Evolutionary conservation across 75 land plant genomes (phyloP), one percentile per base, ranked within the genome.

Genomic region (Pinus albicaulis): DNA sequence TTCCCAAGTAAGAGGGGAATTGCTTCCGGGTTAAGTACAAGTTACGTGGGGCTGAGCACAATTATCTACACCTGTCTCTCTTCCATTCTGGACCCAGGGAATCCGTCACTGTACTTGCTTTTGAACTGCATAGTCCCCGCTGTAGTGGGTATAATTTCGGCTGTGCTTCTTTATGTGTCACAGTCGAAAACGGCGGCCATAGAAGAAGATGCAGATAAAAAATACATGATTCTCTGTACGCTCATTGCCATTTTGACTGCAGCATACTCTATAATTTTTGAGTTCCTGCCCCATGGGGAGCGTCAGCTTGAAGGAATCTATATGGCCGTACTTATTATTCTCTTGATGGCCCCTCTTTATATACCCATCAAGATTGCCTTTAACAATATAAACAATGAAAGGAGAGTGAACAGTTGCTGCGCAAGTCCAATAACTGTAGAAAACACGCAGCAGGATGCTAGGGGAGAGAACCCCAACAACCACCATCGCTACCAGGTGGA

Each of bases 31-130:
- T 82, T 89, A 59, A 78, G 74, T 56, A 65, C 82, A 58, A 76
- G 89, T 63, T 89, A 80, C 82, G 86, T 86, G 55, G 92, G 91
- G 25, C 76, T 91, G 15, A 86, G 83, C 74, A 82, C 93, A 2
- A 84, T 91, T 16, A 44, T 91, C 0, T 91, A 81, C 84, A 80
- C 82, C 24, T 80, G 86, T 14, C 91, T 65, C 59, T 91, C 56
- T 57, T 8, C 73, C 23, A 2, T 28, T 10, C n/a, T 55, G 66
- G 61, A 57, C 68, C 82, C 59, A 16, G 76, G 55, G 3, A 44
- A 55, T n/a, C 23, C 71, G 3, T 68, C 71, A 19, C 20, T 44
- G 8, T 91, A 86, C 77, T 88, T 91, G 60, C 64, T 89, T 58
- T 77, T 91, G 44, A 86, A 86, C 75, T 86, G 87, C 2, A 0